Evolutionary conservation across 2,329 filamentous ascomycete genomes (phyloP).

Genomic region (Aspergillus clavatus): DNA sequence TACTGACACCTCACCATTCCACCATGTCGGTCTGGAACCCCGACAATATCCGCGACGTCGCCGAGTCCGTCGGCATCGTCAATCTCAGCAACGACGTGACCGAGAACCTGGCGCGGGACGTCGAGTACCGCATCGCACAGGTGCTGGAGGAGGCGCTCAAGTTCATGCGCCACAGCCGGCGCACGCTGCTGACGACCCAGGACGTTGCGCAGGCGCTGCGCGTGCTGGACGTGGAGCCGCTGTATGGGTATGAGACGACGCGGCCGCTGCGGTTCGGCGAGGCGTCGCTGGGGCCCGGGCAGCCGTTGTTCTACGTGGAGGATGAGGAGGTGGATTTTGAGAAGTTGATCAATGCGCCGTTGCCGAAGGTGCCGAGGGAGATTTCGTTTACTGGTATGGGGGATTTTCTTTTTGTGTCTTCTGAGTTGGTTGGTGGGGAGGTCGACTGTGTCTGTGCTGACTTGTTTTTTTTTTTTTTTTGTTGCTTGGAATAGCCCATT

Average conservation of each 20-base stretch:
- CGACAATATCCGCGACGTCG: conserved; percentile 92
- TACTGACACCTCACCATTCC: conserved; percentile 7
- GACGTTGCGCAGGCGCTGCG: conserved; percentile 83
- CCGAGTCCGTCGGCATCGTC: conserved; percentile 87
- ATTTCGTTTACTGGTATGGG: conserved; percentile 80
- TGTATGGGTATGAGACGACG: conserved; percentile 94
- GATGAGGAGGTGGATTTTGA: conserved; percentile 99
- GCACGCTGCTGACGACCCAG: conserved; percentile 81
- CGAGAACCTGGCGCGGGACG: conserved; percentile 82
- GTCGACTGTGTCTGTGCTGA: conserved; percentile 8
- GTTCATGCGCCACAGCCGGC: conserved; percentile 87
- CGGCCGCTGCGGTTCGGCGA: conserved; percentile 87
- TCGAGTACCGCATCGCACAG: conserved; percentile 91
- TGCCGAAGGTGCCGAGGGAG: conserved; percentile 92
- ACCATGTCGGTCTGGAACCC: conserved; percentile 79
- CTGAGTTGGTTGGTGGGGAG: not conserved
- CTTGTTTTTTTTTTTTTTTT: conserved; percentile 8
- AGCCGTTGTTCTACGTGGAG: conserved; percentile 94
- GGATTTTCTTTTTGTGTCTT: not conserved
- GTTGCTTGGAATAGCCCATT: conserved; percentile 79
- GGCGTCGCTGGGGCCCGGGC: conserved; percentile 85
- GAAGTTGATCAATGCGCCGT: conserved; percentile 92
- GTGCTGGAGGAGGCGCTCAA: conserved; percentile 91
- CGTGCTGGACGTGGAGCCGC: conserved; percentile 84
- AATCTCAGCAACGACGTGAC: conserved; percentile 79